A percentile compares a stretch with the other conserved stretches of the same genome.
These are phyloP conservation scores for Erucastrum elatum DNA, from an alignment of 345 rosid species.

Conservation along the genomic window DNA sequence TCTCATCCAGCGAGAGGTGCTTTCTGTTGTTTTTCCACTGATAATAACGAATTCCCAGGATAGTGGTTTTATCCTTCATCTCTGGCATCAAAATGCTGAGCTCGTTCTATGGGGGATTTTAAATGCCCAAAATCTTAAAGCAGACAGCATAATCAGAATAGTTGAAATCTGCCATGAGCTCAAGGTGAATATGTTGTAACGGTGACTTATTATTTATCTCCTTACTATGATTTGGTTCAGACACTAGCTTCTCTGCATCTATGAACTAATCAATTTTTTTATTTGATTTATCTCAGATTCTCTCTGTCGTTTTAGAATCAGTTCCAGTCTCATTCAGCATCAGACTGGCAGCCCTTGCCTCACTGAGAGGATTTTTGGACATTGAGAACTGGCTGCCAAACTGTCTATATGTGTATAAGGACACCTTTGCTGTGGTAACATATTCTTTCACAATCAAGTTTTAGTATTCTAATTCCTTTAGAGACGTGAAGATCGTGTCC, in stretches of 20 bases:
- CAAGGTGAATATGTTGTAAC: neutral
- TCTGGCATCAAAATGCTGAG: neutral
- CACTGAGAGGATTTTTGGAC: neutral
- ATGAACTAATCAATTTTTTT: neutral
- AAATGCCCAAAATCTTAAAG: neutral
- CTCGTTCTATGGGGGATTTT: neutral
- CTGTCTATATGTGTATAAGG: neutral
- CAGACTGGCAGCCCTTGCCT: neutral
- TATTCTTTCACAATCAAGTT: neutral
- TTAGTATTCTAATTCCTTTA: neutral
- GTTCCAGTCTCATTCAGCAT: neutral
- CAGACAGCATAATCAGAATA: neutral
- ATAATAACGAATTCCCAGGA: neutral
- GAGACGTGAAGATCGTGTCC: neutral
- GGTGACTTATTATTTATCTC: neutral
- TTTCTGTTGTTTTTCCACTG: neutral
- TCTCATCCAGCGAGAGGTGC: neutral
- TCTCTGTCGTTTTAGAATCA: neutral
- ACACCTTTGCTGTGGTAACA: neutral
- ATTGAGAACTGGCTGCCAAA: neutral
- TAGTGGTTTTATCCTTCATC: neutral
- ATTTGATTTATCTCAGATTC: neutral
- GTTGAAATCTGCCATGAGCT: neutral
- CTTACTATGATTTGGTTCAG: neutral
- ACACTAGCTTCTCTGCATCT: neutral